These are phyloP conservation scores for Boletus coccyginus DNA, from an alignment of 768 basidiomycete genomes.

Conservation along the genomic window DNA sequence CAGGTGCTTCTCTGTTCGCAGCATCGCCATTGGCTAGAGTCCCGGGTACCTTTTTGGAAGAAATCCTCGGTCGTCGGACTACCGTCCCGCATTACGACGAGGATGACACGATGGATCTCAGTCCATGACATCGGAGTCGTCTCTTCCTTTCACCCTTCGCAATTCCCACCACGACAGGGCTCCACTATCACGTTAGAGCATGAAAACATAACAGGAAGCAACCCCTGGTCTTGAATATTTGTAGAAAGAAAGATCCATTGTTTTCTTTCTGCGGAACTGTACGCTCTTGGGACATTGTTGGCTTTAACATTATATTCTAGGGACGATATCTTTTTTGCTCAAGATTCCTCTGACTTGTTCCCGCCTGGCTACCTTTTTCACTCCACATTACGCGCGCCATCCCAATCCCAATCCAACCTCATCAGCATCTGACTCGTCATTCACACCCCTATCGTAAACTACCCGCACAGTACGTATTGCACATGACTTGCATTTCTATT, in stretches of 20 bases:
- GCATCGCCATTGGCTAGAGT: conserved; percentile 67
- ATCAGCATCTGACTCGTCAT: conserved; percentile 26
- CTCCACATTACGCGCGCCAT: conserved; percentile 5
- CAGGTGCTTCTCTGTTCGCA: conserved; percentile 42
- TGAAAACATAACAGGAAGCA: conserved; percentile 4
- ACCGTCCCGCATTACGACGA: conserved; percentile 12
- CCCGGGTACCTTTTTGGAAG: conserved; percentile 58
- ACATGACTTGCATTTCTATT: conserved; percentile 31
- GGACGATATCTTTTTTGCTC: conserved; percentile 31
- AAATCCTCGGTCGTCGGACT: conserved; percentile 45
- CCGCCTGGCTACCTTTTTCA: conserved; percentile 14
- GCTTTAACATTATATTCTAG: conserved; percentile 36
- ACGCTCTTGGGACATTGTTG: conserved; percentile 37
- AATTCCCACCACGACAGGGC: conserved; percentile 5
- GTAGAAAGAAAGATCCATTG: conserved; percentile 7
- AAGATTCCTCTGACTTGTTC: conserved; percentile 5
- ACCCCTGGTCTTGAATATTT: conserved; percentile 19
- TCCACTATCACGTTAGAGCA: conserved; percentile 1
- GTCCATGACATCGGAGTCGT: conserved; percentile 26
- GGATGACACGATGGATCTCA: conserved; percentile 39
- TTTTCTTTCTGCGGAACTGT: conserved; percentile 21
- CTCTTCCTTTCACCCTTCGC: not conserved
- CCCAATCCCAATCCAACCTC: not conserved
- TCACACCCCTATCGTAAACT: conserved; percentile 22
- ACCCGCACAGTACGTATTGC: conserved; percentile 27